phyloP scores from a whole-genome alignment of 2,329 filamentous ascomycete genomes.

The Zymoseptoria crescenta region DNA sequence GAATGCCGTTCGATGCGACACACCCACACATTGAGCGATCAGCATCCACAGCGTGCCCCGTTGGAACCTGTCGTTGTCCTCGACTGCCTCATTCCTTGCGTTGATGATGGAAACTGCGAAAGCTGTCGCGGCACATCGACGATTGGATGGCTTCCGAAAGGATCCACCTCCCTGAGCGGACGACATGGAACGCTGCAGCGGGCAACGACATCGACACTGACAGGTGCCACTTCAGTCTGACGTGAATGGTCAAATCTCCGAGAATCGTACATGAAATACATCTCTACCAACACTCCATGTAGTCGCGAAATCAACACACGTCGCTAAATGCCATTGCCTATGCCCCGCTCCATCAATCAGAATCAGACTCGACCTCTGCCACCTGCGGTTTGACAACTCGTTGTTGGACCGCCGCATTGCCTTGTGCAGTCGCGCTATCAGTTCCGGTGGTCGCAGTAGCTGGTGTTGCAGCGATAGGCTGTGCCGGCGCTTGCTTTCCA shows the following conservation, averaged over 20 bases:
- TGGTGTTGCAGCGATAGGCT: slow-evolving; percentile 7
- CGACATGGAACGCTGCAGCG: slow-evolving; percentile 11
- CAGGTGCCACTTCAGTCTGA: slow-evolving; percentile 4
- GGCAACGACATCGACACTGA: slow-evolving; percentile 10
- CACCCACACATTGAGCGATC: slow-evolving; percentile 18
- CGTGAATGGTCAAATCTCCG: slow-evolving; percentile 1
- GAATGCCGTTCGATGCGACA: no score
- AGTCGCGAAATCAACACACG: background rate
- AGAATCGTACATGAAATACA: background rate
- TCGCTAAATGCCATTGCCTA: slow-evolving; percentile 13
- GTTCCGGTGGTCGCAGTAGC: slow-evolving; percentile 17
- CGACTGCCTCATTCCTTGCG: slow-evolving; percentile 19
- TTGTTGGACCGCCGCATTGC: slow-evolving; percentile 13
- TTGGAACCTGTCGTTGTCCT: slow-evolving; percentile 3
- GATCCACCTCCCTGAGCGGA: slow-evolving; percentile 16
- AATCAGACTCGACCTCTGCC: slow-evolving; percentile 27
- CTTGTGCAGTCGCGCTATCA: slow-evolving; percentile 11
- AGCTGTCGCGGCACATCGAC: slow-evolving; percentile 8
- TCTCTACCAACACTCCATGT: background rate
- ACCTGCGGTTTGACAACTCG: slow-evolving; percentile 22
- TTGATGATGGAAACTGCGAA: slow-evolving; percentile 11
- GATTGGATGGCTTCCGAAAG: slow-evolving; percentile 9
- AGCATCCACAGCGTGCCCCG: no score
- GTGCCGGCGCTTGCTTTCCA: slow-evolving; percentile 10
- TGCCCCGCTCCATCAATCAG: slow-evolving; percentile 15